These are phyloP conservation scores for Rhizopus delemar DNA, from an alignment of 371 early-diverging fungal species.

Conservation along the genomic window DNA sequence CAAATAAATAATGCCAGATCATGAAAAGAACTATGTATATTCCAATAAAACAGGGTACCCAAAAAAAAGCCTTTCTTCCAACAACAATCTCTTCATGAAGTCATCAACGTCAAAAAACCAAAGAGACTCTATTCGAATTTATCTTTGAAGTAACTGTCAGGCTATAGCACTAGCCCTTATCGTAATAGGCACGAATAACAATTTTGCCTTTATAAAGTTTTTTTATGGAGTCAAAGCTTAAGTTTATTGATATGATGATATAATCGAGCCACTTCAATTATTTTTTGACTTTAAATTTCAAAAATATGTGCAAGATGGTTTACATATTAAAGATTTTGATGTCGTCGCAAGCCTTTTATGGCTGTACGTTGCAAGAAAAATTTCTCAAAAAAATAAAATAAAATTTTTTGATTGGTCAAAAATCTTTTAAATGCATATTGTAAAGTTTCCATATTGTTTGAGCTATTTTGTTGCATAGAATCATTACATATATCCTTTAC, in stretches of 20 bases:
- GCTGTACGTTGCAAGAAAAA: too few species aligned
- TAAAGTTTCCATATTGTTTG: too few species aligned
- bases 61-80: background rate
- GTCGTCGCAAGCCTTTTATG: too few species aligned
- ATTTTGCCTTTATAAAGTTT: too few species aligned
- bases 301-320: background rate
- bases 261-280: background rate
- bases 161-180: background rate
- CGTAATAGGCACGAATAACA: background rate
- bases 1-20: constrained; percentile 10
- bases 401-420: too few species aligned
- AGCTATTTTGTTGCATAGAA: too few species aligned
- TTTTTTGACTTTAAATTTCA: constrained; percentile 1
- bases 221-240: too few species aligned
- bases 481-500: too few species aligned
- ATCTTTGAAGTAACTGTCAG: background rate
- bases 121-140: background rate
- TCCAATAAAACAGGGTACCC: background rate
- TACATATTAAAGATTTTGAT: too few species aligned
- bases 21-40: constrained; percentile 17
- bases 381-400: too few species aligned
- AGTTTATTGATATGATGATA: too few species aligned
- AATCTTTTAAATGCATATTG: too few species aligned
- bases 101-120: background rate
- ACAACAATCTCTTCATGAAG: background rate